Evolutionary conservation across 495 filamentous ascomycete genomes (phyloP).

Genomic region (Penicillium tannophilum): DNA sequence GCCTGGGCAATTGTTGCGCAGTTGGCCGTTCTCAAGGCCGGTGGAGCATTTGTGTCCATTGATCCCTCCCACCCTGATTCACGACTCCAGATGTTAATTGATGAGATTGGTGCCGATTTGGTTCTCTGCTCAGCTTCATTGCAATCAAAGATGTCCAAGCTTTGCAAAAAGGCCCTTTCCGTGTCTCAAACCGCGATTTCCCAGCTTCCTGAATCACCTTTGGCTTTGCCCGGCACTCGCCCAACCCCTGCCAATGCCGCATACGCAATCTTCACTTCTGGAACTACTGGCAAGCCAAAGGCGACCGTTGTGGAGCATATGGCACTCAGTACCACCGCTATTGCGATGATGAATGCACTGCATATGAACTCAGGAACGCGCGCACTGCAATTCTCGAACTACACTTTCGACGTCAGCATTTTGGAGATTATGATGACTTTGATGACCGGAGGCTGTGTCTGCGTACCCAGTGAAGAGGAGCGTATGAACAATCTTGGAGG

Average conservation of each 20-base stretch:
- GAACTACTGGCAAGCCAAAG: conserved; percentile 55
- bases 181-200: conserved; percentile 34
- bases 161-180: conserved; percentile 32
- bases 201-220: conserved; percentile 29
- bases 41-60: conserved; percentile 59
- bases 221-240: conserved; percentile 15
- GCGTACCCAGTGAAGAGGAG: conserved; percentile 63
- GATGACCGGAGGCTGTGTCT: conserved; percentile 63
- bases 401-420: conserved; percentile 68
- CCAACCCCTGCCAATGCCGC: conserved; percentile 36
- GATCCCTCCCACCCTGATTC: conserved; percentile 59
- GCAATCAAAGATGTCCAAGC: conserved; percentile 31
- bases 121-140: conserved; percentile 42
- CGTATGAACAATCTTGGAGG: conserved; percentile 49
- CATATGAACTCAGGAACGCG: conserved; percentile 53
- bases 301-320: conserved; percentile 49
- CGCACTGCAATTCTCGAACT: conserved; percentile 69
- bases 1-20: conserved; percentile 55
- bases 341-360: conserved; percentile 40
- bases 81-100: conserved; percentile 55
- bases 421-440: conserved; percentile 68
- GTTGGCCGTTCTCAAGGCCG: conserved; percentile 60
- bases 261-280: conserved; percentile 55
- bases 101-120: conserved; percentile 44
- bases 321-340: conserved; percentile 34